Evolutionary conservation across 106 monocot species (phyloP), one percentile per base, ranked within the genome.

Genomic region (Xerophyta viscosa): DNA sequence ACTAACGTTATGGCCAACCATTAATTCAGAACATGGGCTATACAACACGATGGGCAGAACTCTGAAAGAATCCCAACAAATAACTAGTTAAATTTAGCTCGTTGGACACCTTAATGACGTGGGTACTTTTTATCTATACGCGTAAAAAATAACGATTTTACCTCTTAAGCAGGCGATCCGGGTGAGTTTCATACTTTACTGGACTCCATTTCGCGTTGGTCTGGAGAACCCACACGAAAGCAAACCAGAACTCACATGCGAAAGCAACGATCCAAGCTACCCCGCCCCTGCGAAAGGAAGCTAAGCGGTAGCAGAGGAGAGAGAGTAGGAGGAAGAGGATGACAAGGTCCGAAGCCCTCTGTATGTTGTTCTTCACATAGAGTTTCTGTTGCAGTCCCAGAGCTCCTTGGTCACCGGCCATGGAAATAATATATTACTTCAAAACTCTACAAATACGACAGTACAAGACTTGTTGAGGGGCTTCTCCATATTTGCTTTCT

Each of bases 201-300:
- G 71, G 72, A 4, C 2, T 76, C 81, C 81, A 76, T 41, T 64
- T 72, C 39, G 1, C 28, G 46, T 68, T 76, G 49, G 65, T 9
- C 50, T 12, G 27, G 33, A 76, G 63, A 24, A 62, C 0, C 81
- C 81, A 82, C 6, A 68, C 12, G 64, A 81, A 72, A 24, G 76
- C 22, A 71, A 81, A 76, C 63, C 81, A 76, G 1, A 49, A 64
- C 60, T 81, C 81, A 27, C 71, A 76, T 42, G 68, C 2, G 17
- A 60, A 51, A 21, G 81, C 71, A 7, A 68, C 24, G 12, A 68
- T 19, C 43, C 48, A 72, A 20, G 48, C 7, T 5, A 43, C 10
- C 14, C 29, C 59, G 3, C 30, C 41, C 10, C 1, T 0, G 3
- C 2, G 53, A 24, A 56, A 33, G 1, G 64, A 27, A 59, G 58